Evolutionary conservation across 2,329 filamentous ascomycete species (phyloP).

Genomic region (Pseudogymnoascus sp.): DNA sequence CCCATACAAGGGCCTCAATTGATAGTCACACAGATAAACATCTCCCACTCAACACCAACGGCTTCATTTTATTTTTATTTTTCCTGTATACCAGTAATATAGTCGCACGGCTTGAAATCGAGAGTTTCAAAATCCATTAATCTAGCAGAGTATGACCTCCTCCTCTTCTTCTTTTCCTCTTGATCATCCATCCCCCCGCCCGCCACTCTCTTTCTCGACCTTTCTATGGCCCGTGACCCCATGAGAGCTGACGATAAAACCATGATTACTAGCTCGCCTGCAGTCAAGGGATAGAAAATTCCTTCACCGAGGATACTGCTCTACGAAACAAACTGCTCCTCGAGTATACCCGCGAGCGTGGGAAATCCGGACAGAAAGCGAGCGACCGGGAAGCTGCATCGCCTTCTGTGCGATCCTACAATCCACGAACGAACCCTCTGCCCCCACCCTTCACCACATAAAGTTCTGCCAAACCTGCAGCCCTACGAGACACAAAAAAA

Average conservation of each 20-base stretch:
- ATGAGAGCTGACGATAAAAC: not conserved
- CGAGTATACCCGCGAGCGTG: not conserved
- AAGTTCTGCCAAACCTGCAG: not conserved
- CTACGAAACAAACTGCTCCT: not conserved
- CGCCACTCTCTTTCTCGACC: not conserved
- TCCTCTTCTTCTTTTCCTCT: not conserved
- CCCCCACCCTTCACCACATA: not conserved
- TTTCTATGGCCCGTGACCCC: not conserved
- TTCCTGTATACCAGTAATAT: not conserved
- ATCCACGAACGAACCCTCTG: not conserved
- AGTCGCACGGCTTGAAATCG: not conserved
- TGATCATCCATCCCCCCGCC: not conserved
- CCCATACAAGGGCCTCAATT: not conserved
- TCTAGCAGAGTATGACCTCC: not conserved
- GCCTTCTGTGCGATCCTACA: not conserved
- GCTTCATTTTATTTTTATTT: not conserved
- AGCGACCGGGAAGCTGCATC: not conserved
- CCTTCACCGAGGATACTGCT: not conserved
- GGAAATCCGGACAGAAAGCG: not conserved
- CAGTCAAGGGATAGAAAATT: not conserved
- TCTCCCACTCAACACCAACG: not conserved
- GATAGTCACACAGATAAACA: not conserved
- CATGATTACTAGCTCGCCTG: constrained; percentile 1
- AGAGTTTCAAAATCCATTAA: not conserved
- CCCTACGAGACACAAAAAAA: not conserved